These are phyloP conservation scores for Setomelanomma holmii DNA, from an alignment of 2,329 filamentous ascomycete species.

Conservation along the genomic window DNA sequence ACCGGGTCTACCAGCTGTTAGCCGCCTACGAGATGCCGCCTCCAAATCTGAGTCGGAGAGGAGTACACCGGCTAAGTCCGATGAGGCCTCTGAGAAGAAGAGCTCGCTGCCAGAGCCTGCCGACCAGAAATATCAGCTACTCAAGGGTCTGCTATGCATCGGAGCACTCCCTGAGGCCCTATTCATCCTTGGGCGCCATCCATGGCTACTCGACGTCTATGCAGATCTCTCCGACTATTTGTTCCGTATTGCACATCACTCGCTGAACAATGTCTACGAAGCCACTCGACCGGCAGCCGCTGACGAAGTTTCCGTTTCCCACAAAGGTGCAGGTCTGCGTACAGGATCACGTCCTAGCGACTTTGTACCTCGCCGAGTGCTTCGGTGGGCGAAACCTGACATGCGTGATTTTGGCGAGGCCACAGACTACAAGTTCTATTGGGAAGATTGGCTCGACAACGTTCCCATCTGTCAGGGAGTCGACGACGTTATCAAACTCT, in stretches of 20 bases:
- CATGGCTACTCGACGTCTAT: conserved; percentile 87
- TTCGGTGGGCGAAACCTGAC: conserved; percentile 87
- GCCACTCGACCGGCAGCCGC: conserved; percentile 57
- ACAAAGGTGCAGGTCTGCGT: conserved; percentile 54
- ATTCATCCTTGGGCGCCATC: conserved; percentile 89
- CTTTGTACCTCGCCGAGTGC: conserved; percentile 67
- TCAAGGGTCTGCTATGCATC: conserved; percentile 86
- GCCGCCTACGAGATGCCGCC: conserved; percentile 61
- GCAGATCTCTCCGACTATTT: conserved; percentile 81
- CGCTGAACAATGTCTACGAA: conserved; percentile 76
- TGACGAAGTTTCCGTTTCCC: conserved; percentile 48
- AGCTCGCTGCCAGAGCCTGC: conserved; percentile 72
- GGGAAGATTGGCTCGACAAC: conserved; percentile 96
- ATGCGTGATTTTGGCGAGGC: conserved; percentile 69
- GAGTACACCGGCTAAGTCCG: conserved; percentile 50
- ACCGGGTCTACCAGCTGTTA: conserved; percentile 55
- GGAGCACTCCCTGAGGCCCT: conserved; percentile 92
- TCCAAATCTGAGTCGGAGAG: conserved; percentile 55
- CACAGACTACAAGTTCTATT: conserved; percentile 89
- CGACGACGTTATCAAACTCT: conserved; percentile 89
- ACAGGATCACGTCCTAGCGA: conserved; percentile 68
- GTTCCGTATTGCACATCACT: conserved; percentile 84
- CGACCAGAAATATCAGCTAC: conserved; percentile 86
- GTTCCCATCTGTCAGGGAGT: conserved; percentile 88
- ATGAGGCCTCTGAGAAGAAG: conserved; percentile 51